Percentiles rank a stretch among this genome's conserved stretches.
phyloP scores from a whole-genome alignment of 1,139 yeast genomes.

The Suhomyces atakaporum region DNA sequence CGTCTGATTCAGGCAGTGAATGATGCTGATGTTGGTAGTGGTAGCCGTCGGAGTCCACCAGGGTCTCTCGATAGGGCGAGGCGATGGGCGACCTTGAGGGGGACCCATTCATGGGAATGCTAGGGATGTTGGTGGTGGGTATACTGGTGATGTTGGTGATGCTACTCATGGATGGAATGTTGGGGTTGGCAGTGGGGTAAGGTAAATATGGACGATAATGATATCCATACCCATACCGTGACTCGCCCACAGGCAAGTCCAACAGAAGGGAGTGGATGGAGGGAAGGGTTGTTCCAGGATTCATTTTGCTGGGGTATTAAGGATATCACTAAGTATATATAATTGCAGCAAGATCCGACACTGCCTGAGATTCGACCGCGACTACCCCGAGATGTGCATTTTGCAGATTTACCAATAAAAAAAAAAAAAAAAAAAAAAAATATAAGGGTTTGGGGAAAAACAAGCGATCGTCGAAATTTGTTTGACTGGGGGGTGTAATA shows the following conservation, averaged over 20 bases:
- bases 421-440: no score
- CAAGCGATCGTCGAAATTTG: no score
- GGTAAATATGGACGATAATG: slow-evolving; percentile 6
- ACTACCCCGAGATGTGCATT: no score
- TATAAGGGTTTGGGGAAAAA: no score
- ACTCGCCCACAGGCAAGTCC: slow-evolving; percentile 23
- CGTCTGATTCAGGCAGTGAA: slow-evolving; percentile 5
- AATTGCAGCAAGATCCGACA: slow-evolving; percentile 7
- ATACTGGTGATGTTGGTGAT: slow-evolving; percentile 1
- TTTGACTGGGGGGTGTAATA: no score
- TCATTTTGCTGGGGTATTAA: slow-evolving; percentile 10
- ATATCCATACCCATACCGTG: slow-evolving; percentile 9
- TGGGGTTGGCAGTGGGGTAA: not conserved
- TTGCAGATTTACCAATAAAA: no score
- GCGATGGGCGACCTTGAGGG: slow-evolving; percentile 5
- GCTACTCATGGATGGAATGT: not conserved
- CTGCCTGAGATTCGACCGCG: no score
- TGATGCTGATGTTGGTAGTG: slow-evolving; percentile 10
- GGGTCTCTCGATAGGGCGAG: slow-evolving; percentile 10
- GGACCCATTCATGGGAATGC: not conserved
- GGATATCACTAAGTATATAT: slow-evolving; percentile 3
- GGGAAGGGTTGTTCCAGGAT: slow-evolving; percentile 23
- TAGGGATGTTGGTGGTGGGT: slow-evolving; percentile 4
- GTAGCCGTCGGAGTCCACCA: slow-evolving; percentile 10
- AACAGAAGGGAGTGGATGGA: slow-evolving; percentile 33